phyloP scores from a whole-genome alignment of 1,139 yeast species.

The Nakaseomyces delphensis region DNA sequence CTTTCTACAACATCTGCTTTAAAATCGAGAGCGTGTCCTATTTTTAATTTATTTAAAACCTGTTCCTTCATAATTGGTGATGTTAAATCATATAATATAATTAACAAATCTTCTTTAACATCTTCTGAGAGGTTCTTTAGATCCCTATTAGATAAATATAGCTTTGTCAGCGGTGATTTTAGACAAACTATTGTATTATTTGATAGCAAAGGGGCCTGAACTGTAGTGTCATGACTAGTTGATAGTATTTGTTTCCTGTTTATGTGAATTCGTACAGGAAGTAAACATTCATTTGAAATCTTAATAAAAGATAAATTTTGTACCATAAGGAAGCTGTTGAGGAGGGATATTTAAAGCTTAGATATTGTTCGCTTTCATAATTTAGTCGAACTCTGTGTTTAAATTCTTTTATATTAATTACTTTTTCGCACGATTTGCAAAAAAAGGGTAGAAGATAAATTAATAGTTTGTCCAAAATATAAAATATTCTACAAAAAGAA shows the following conservation, averaged over 20 bases:
- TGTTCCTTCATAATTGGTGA: conserved; percentile 17
- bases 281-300: conserved; percentile 17
- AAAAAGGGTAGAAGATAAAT: no score
- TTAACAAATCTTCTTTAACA: conserved; percentile 22
- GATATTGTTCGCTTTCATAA: no score
- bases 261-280: conserved; percentile 27
- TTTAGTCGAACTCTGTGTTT: no score
- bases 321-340: no score
- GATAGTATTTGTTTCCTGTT: conserved; percentile 24
- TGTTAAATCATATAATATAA: conserved; percentile 26
- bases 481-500: not conserved
- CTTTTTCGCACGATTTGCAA: no score
- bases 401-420: not conserved
- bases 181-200: conserved; percentile 29
- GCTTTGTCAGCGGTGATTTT: conserved; percentile 25
- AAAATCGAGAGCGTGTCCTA: conserved; percentile 24
- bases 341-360: no score
- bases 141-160: conserved; percentile 28
- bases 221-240: conserved; percentile 14
- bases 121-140: conserved; percentile 23
- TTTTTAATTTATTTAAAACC: conserved; percentile 21
- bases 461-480: not conserved
- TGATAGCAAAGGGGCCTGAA: conserved; percentile 30
- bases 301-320: conserved; percentile 23
- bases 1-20: conserved; percentile 15